Percentiles rank a stretch among this genome's conserved stretches.
Evolutionary conservation across 495 filamentous ascomycete species (phyloP).

Genomic region (Mycothermus thermophilus): DNA sequence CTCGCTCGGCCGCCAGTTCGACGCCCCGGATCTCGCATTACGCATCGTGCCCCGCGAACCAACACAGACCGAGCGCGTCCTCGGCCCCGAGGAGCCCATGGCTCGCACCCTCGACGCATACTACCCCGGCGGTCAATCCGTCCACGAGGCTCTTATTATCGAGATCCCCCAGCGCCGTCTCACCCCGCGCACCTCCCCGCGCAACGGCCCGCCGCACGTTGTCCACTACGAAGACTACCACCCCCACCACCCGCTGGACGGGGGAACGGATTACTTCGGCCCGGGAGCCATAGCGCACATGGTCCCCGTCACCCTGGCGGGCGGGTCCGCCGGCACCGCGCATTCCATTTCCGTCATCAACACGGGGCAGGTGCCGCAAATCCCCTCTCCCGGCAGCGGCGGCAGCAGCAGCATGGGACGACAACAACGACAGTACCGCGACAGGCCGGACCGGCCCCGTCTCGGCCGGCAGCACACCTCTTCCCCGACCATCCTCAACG

Average conservation of each 20-base stretch:
- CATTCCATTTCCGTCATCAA: constrained; percentile 63
- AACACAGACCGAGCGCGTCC: constrained; percentile 51
- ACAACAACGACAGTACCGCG: constrained; percentile 26
- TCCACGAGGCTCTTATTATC: constrained; percentile 85
- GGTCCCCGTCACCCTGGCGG: constrained; percentile 22
- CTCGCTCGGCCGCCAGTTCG: constrained; percentile 73
- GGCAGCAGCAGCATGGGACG: constrained; percentile 39
- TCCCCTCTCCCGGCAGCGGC: constrained; percentile 76
- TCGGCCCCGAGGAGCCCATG: constrained; percentile 83
- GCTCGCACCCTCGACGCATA: constrained; percentile 64
- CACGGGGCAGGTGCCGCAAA: constrained; percentile 62
- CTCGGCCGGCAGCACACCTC: constrained; percentile 60
- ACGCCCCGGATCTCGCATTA: constrained; percentile 77
- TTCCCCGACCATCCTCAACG: constrained; percentile 55
- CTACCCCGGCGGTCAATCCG: constrained; percentile 75
- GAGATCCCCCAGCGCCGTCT: constrained; percentile 64
- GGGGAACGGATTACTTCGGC: constrained; percentile 76
- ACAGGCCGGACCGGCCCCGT: constrained; percentile 39
- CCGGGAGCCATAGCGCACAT: constrained; percentile 55
- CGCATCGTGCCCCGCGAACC: constrained; percentile 81
- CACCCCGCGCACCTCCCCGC: constrained; percentile 77
- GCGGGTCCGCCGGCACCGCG: constrained; percentile 17
- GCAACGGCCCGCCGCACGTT: constrained; percentile 33
- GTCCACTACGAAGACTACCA: constrained; percentile 45
- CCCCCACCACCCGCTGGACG: constrained; percentile 55